Percentiles rank a stretch among this genome's conserved stretches.
These are phyloP conservation scores for Mycocalia duriaeana DNA, from an alignment of 1,284 basidiomycete species.

Conservation along the genomic window DNA sequence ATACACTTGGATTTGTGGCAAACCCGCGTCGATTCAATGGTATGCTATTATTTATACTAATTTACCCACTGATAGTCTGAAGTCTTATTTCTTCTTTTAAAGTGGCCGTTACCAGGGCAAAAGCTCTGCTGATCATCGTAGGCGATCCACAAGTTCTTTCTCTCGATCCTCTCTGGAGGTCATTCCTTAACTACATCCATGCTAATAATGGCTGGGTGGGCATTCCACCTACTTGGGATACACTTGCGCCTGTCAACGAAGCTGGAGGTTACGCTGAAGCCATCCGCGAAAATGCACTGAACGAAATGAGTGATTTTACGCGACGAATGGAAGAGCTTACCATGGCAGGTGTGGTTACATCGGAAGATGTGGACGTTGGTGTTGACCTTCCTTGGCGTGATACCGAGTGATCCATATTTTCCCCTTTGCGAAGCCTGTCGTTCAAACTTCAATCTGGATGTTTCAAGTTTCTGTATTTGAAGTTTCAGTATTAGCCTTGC, in stretches of 20 bases:
- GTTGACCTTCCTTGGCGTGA: slow-evolving; percentile 53
- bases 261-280: slow-evolving; percentile 33
- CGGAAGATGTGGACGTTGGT: slow-evolving; percentile 39
- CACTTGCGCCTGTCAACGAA: slow-evolving; percentile 30
- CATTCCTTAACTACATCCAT: slow-evolving; percentile 51
- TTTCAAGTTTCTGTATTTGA: no score
- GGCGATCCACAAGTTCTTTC: slow-evolving; percentile 47
- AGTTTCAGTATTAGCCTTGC: no score
- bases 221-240: slow-evolving; percentile 47
- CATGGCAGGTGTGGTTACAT: slow-evolving; percentile 32
- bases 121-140: slow-evolving; percentile 48
- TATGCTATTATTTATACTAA: slow-evolving; percentile 29
- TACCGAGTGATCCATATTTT: slow-evolving; percentile 12
- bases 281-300: slow-evolving; percentile 26
- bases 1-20: slow-evolving; percentile 61
- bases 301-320: slow-evolving; percentile 50
- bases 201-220: slow-evolving; percentile 49
- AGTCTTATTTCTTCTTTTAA: not conserved
- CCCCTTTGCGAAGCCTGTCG: no score
- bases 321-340: slow-evolving; percentile 41
- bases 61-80: not conserved
- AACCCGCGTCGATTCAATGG: slow-evolving; percentile 64
- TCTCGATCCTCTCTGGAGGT: slow-evolving; percentile 52
- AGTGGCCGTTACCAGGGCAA: slow-evolving; percentile 53
- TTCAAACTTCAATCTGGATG: no score